Evolutionary conservation across 768 basidiomycete species (phyloP), one percentile per base, ranked within the genome.

Genomic region (Xerocomellus dryophilus): DNA sequence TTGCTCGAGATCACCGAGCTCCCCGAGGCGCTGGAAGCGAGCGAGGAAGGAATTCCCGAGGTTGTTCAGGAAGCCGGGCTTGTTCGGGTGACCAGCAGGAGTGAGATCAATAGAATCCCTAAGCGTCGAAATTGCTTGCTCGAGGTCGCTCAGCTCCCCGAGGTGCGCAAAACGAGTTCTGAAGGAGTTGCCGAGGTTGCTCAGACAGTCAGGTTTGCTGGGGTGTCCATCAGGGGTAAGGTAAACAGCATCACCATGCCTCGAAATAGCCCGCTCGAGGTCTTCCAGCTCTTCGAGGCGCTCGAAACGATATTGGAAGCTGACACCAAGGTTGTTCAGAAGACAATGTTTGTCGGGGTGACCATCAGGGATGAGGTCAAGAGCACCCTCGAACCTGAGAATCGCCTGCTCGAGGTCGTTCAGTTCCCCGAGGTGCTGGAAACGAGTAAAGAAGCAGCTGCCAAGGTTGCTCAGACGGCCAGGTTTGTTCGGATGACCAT

Each of bases 321-420:
- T 3, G 17, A 17, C 5, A 6, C 42, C 21, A 7, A 55, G 36
- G 23, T 44, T 44, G 31, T 29, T 47, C 9, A 53, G 21, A 47
- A 17, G 35, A 5, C 3, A n/a, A 17, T 8, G 43, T 43, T 23
- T 40, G 4, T 39, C 23, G 9, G 43, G 38, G 20, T 46, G 50
- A 21, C 6, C 20, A 23, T 51, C 31, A 4, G 18, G 44, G 7
- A n/a, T 9, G 20, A 38, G 20, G 14, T 3, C 10, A 17, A 53
- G n/a, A 20, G 50, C 45, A 1, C 43, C n/a, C 7, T 12, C 4
- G 23, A 43, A 34, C 15, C 3, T 41, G 11, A 25, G 40, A 3
- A 56, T 38, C 1, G 51, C 51, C 32, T 43, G 27, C 23, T 53
- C 41, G 8, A 56, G 54, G 34, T 56, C 50, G 14, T n/a, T n/a